Percentiles rank a stretch among this genome's conserved stretches.
Evolutionary conservation across 2,329 filamentous ascomycete genomes (phyloP).

Genomic region (Raffaelea albimanens): DNA sequence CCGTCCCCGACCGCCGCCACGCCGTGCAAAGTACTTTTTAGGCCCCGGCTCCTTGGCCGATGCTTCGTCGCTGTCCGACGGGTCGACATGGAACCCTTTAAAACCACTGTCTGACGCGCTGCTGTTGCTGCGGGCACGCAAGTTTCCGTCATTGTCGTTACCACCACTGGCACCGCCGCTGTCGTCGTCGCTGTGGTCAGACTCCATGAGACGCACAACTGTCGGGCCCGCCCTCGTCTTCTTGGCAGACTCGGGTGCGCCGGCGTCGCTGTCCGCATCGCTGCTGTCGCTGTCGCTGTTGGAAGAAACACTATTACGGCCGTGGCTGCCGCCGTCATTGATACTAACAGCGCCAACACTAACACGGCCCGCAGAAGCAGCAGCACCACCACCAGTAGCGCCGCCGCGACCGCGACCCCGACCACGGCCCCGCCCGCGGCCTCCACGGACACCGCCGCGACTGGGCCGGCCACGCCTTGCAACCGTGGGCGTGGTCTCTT

Average conservation of each 20-base stretch:
- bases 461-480: no score
- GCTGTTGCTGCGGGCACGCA: not conserved
- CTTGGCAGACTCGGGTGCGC: not conserved
- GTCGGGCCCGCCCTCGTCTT: constrained; percentile 17
- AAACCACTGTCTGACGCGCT: not conserved
- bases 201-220: constrained; percentile 22
- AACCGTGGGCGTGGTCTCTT: no score
- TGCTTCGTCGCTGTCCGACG: not conserved
- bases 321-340: not conserved
- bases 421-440: not conserved
- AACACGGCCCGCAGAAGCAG: no score
- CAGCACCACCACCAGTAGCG: no score
- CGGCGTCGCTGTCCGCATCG: not conserved
- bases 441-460: not conserved
- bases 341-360: no score
- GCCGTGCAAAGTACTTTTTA: constrained; percentile 5
- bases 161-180: constrained; percentile 11
- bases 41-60: not conserved
- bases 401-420: no score
- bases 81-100: not conserved
- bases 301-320: not conserved
- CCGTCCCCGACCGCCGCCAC: constrained; percentile 3
- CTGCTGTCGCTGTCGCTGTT: not conserved
- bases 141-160: not conserved
- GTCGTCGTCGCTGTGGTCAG: constrained; percentile 15